A percentile compares a stretch with the other conserved stretches of the same genome.
Evolutionary conservation across 495 filamentous ascomycete genomes (phyloP).

Genomic region (Daldinia vernicosa): DNA sequence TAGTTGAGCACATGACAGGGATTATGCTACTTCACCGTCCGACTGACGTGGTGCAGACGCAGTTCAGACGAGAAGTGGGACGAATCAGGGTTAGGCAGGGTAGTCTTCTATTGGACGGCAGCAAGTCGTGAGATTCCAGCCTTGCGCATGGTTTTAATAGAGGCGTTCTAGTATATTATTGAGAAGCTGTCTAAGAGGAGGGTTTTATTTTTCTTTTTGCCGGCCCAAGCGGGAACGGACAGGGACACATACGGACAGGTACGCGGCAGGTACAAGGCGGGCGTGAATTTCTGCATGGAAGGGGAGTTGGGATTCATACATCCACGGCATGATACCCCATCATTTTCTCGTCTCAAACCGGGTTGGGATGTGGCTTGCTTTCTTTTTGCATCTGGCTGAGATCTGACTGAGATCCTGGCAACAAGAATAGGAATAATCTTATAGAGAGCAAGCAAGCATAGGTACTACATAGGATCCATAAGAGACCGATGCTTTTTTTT

Average conservation of each 20-base stretch:
- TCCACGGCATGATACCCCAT: constrained; percentile 37
- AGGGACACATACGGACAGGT: constrained; percentile 21
- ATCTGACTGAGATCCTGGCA: not conserved
- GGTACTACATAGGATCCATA: not conserved
- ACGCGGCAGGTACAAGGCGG: constrained; percentile 2
- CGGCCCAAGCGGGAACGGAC: not conserved
- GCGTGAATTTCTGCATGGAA: constrained; percentile 33
- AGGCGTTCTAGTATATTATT: not conserved
- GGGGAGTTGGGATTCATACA: constrained; percentile 38
- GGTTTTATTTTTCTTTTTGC: not conserved
- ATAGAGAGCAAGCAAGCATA: constrained; percentile 9
- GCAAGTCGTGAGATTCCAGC: not conserved
- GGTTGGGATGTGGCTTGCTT: constrained; percentile 3
- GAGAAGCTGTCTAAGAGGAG: constrained; percentile 2
- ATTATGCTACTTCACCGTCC: not conserved
- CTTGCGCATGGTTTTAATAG: not conserved
- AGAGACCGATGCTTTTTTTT: not conserved
- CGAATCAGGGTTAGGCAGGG: constrained; percentile 1
- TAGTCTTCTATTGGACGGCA: not conserved
- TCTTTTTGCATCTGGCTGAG: constrained; percentile 9
- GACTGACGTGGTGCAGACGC: constrained; percentile 40
- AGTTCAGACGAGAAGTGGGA: constrained; percentile 11
- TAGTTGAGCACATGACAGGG: not conserved
- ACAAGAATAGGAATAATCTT: not conserved
- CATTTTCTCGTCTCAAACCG: constrained; percentile 17